Conservation (phyloP, 176 grass and related monocot species). For the Olyra latifolia region DNA sequence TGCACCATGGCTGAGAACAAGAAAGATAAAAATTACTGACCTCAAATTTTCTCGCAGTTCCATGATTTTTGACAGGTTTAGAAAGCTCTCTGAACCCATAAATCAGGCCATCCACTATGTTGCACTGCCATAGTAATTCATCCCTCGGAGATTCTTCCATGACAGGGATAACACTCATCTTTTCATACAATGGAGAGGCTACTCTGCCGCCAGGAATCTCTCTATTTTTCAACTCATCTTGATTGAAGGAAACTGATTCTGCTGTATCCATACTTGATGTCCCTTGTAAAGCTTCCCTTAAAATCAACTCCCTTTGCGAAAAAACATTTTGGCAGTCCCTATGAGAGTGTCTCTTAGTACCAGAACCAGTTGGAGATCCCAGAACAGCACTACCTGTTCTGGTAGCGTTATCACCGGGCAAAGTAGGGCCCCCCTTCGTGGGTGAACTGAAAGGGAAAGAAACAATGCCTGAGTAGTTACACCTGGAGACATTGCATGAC, state of each 20-base stretch:
- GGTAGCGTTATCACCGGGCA: constrained; percentile 18
- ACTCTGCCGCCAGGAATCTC: background rate
- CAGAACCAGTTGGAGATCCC: constrained; percentile 33
- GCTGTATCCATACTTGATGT: background rate
- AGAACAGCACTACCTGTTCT: constrained; percentile 23
- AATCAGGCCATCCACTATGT: constrained; percentile 6
- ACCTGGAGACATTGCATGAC: constrained; percentile 20
- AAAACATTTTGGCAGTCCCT: constrained; percentile 1
- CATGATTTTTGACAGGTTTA: background rate
- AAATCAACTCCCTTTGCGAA: constrained; percentile 5
- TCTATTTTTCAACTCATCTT: constrained; percentile 18
- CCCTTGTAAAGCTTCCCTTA: constrained; percentile 15
- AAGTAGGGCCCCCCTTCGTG: constrained; percentile 25
- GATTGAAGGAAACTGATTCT: constrained; percentile 21
- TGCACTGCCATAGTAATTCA: constrained; percentile 8
- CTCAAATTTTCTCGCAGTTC: constrained; percentile 22
- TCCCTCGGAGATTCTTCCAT: constrained; percentile 1
- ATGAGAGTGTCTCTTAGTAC: constrained; percentile 16
- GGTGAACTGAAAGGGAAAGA: constrained; percentile 59
- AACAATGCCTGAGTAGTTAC: constrained; percentile 32
- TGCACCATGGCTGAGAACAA: background rate
- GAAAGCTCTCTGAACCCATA: background rate
- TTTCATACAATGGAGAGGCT: background rate
- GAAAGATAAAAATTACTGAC: constrained; percentile 27
- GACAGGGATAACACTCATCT: background rate